A percentile compares a stretch with the other conserved stretches of the same genome.
phyloP scores from a whole-genome alignment of 345 rosid species.

The Pugionium cornutum region DNA sequence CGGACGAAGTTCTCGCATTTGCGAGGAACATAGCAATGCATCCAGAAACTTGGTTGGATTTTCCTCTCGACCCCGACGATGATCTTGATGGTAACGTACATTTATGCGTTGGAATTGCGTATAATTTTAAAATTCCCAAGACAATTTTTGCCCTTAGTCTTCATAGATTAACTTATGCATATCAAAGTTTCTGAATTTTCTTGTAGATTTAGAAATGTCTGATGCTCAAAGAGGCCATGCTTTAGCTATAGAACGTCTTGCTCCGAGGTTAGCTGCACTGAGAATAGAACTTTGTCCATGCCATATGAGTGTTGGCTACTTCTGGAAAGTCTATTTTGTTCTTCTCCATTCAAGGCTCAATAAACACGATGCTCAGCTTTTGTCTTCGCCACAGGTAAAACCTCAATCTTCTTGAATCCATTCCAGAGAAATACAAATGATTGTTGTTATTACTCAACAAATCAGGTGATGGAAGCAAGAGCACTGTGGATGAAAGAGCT shows the following conservation, averaged over 20 bases:
- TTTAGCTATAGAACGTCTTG: conserved; percentile 76
- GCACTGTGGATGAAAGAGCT: conserved; percentile 65
- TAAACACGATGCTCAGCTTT: conserved; percentile 70
- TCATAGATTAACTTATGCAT: conserved; percentile 8
- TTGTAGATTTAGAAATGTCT: conserved; percentile 78
- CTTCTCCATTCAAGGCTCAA: conserved; percentile 81
- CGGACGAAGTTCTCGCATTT: conserved; percentile 77
- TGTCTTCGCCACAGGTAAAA: conserved; percentile 77
- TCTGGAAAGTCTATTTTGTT: conserved; percentile 96
- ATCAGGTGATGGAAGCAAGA: conserved; percentile 81
- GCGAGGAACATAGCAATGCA: conserved; percentile 86
- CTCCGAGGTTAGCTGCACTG: conserved; percentile 77
- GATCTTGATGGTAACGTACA: conserved; percentile 64
- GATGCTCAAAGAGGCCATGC: conserved; percentile 95
- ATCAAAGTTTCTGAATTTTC: background rate
- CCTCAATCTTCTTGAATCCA: background rate
- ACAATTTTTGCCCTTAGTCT: no score
- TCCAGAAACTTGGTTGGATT: conserved; percentile 95
- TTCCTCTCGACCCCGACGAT: conserved; percentile 66
- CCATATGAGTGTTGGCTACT: conserved; percentile 82
- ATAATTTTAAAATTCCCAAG: no score
- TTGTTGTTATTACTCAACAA: background rate
- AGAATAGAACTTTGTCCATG: conserved; percentile 91
- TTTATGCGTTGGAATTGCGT: background rate
- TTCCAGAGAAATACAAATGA: background rate